A percentile compares a stretch with the other conserved stretches of the same genome.
Evolutionary conservation across 2,329 filamentous ascomycete species (phyloP).

Genomic region (Pseudogymnoascus sp.): DNA sequence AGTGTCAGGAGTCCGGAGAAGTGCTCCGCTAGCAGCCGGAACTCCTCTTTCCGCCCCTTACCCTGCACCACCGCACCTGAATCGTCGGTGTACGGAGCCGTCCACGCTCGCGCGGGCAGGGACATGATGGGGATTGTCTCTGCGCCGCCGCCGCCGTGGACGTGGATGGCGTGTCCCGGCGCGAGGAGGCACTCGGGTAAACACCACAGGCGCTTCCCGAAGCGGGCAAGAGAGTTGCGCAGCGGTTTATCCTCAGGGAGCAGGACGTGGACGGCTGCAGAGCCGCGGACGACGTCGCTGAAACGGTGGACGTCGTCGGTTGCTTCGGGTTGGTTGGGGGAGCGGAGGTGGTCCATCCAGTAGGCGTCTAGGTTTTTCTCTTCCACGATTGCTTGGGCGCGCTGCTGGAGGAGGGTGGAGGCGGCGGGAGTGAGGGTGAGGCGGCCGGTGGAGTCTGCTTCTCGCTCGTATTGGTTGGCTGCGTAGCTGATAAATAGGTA

Average conservation of each 20-base stretch:
- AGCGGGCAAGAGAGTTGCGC: conserved; percentile 10
- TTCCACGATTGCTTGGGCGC: background rate
- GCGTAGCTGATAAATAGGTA: background rate
- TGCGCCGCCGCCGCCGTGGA: background rate
- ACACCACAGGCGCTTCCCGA: conserved; percentile 9
- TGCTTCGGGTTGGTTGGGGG: background rate
- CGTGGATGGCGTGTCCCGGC: background rate
- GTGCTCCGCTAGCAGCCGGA: conserved; percentile 26
- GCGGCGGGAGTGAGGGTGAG: background rate
- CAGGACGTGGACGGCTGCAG: conserved; percentile 7
- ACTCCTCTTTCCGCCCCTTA: conserved; percentile 9
- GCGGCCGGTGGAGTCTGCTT: background rate
- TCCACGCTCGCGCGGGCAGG: background rate
- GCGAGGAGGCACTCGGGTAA: conserved; percentile 12
- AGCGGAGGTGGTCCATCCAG: conserved; percentile 11
- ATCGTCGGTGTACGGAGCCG: background rate
- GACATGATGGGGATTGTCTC: background rate
- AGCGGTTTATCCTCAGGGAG: background rate
- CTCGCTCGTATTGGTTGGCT: background rate
- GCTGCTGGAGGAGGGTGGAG: background rate
- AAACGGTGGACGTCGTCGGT: conserved; percentile 17
- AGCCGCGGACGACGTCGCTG: conserved; percentile 17
- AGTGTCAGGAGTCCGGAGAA: conserved; percentile 22
- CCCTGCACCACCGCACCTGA: background rate
- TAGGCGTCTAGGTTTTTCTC: conserved; percentile 9